Evolutionary conservation across 2,329 filamentous ascomycete genomes (phyloP), one percentile per base, ranked within the genome.

Genomic region (Exophiala oligosperma): DNA sequence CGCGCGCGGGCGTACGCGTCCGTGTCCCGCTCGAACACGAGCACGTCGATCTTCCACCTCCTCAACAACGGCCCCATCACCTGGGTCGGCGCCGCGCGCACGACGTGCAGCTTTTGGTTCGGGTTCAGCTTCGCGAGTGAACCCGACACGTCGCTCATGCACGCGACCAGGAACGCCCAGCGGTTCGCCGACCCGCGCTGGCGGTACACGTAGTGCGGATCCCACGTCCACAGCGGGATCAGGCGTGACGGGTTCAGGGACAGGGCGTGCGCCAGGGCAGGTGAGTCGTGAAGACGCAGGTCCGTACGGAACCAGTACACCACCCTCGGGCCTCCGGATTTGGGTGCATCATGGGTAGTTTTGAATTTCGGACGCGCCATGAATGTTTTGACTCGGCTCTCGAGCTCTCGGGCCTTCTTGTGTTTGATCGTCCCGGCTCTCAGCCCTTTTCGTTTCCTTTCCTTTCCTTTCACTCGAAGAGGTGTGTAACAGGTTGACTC

Each of bases 231-330:
- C 47, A 92, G 82, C 0, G 88, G 89, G 77, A 87, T 92, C 26
- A 92, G 76, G 21, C 81, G 84, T 52, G 82, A 81, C 1, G 89
- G 87, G 0, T 88, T 78, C 5, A 92, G 77, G 57, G 88, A 86
- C 6, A 92, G 73, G 0, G 89, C 89, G 1, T 88, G 87, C 70
- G 86, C 81, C 26, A 92, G 76, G 1, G 88, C 88, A 7, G 88
- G 88, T 0, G 87, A 91, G 71, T 92, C 89, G 73, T 92, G 88
- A 2, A 92, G 81, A 21, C 89, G 85, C 9, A 92, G 77, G 69
- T 92, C 89, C 4, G 89, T 92, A 54, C 89, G 83, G 67, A 91
- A 91, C 89, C 89, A 91, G 71, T 90, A 91, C 35, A 91, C 80
- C 1, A 91, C 87, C 51, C 82, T 75, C 41, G 82, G 76, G 11